These are phyloP conservation scores for Otatea glauca DNA, from an alignment of 176 grass and related monocot species.

Conservation along the genomic window DNA sequence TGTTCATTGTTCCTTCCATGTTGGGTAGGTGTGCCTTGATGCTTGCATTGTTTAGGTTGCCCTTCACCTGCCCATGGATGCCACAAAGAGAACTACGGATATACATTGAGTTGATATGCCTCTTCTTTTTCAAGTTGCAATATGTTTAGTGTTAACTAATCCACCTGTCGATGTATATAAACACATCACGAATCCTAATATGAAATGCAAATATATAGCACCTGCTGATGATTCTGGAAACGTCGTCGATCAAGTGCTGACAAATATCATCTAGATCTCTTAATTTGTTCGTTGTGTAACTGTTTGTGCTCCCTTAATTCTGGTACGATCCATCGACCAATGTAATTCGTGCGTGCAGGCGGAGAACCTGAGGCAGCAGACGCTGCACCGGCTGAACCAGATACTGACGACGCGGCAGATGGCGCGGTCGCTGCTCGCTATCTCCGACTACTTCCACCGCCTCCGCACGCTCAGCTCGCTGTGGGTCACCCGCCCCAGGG, in stretches of 20 bases:
- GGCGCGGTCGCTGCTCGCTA: slow-evolving; percentile 68
- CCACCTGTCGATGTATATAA: not conserved
- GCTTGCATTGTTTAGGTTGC: slow-evolving; percentile 35
- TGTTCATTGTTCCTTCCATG: slow-evolving; percentile 38
- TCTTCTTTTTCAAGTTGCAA: slow-evolving; percentile 6
- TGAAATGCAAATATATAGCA: not conserved
- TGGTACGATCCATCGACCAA: not conserved
- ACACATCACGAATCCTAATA: not conserved
- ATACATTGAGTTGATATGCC: not conserved
- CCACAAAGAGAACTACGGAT: not conserved
- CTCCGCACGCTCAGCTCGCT: slow-evolving; percentile 74
- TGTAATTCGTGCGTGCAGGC: slow-evolving; percentile 46
- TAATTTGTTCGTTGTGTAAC: not conserved
- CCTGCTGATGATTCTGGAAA: slow-evolving; percentile 16
- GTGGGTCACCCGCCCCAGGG: slow-evolving; percentile 62
- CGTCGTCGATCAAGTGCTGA: not conserved
- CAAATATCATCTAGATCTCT: not conserved
- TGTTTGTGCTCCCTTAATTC: not conserved
- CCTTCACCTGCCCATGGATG: slow-evolving; percentile 52
- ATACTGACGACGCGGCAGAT: slow-evolving; percentile 71
- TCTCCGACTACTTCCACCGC: slow-evolving; percentile 80
- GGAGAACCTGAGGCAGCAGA: slow-evolving; percentile 75
- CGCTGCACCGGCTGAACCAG: slow-evolving; percentile 68
- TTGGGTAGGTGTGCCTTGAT: slow-evolving; percentile 36
- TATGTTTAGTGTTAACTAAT: not conserved